Percentiles rank a stretch among this genome's conserved stretches.
These are phyloP conservation scores for Cyclostephanos invisitatus DNA, from an alignment of 108 stramenopile species.

Conservation along the genomic window DNA sequence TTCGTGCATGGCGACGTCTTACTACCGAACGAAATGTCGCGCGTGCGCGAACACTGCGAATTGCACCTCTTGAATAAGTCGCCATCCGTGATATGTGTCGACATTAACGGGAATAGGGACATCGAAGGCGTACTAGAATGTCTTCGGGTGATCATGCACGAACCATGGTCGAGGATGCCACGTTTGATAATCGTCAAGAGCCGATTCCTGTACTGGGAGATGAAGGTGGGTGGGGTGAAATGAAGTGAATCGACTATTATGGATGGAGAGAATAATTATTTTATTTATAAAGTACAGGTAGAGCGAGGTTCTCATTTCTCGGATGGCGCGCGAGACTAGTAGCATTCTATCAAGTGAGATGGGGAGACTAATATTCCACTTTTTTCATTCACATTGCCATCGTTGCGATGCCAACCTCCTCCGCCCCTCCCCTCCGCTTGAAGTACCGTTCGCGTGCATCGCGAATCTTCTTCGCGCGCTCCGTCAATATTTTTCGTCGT, in stretches of 20 bases:
- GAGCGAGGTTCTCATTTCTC: too few relatives aligned
- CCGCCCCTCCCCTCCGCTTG: slow-evolving; percentile 19
- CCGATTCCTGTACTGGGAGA: slow-evolving; percentile 63
- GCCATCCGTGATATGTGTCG: slow-evolving; percentile 72
- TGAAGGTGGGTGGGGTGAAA: slow-evolving; percentile 21
- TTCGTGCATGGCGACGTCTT: slow-evolving; percentile 56
- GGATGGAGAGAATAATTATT: too few relatives aligned
- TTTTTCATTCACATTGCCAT: too few relatives aligned
- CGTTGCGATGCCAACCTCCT: neutral
- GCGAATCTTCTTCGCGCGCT: slow-evolving; percentile 44
- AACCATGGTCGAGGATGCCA: slow-evolving; percentile 49
- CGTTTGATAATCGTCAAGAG: slow-evolving; percentile 83
- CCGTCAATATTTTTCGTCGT: slow-evolving; percentile 33
- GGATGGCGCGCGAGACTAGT: too few relatives aligned
- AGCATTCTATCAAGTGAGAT: too few relatives aligned
- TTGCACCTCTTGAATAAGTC: slow-evolving; percentile 13
- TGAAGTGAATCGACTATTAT: neutral
- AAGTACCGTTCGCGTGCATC: slow-evolving; percentile 42
- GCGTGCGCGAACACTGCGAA: slow-evolving; percentile 25
- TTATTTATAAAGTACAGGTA: too few relatives aligned
- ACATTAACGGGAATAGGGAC: slow-evolving; percentile 85
- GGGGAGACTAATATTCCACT: too few relatives aligned
- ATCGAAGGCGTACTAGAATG: slow-evolving; percentile 75
- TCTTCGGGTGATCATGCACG: slow-evolving; percentile 54
- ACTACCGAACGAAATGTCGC: slow-evolving; percentile 28